Evolutionary conservation across 2,329 filamentous ascomycete genomes (phyloP).

Genomic region (Myriosclerotinia scirpicola): DNA sequence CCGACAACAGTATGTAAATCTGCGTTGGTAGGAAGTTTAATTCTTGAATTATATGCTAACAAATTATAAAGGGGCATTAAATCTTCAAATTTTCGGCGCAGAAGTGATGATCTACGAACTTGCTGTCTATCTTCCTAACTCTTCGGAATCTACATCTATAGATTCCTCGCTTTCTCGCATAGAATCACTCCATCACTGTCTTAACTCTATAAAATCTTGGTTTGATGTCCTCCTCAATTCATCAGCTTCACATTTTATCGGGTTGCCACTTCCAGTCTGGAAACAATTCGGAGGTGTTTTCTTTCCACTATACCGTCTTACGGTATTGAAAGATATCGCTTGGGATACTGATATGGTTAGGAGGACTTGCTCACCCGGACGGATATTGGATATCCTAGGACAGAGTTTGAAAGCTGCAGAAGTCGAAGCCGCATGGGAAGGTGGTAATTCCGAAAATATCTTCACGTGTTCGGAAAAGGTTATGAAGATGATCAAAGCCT

Average conservation of each 20-base stretch:
- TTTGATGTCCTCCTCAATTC: slow-evolving; percentile 6
- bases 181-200: slow-evolving; percentile 2
- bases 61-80: background rate
- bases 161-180: slow-evolving; percentile 8
- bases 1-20: background rate
- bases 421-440: slow-evolving; percentile 6
- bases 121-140: slow-evolving; percentile 14
- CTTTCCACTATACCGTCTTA: slow-evolving; percentile 8
- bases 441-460: slow-evolving; percentile 5
- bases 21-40: background rate
- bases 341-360: slow-evolving; percentile 16
- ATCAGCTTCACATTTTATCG: slow-evolving; percentile 3
- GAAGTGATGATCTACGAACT: slow-evolving; percentile 14
- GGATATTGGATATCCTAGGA: slow-evolving; percentile 5
- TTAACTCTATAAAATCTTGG: slow-evolving; percentile 15
- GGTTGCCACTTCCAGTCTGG: slow-evolving; percentile 11
- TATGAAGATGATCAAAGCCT: slow-evolving; percentile 8
- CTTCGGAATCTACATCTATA: background rate
- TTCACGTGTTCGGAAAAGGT: slow-evolving; percentile 18
- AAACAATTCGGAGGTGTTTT: slow-evolving; percentile 15
- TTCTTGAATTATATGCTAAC: background rate
- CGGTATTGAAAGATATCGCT: slow-evolving; percentile 4
- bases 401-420: background rate
- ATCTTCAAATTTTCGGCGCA: slow-evolving; percentile 10
- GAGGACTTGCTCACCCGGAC: background rate